Conservation (phyloP, 2,329 filamentous ascomycete genomes). For the Leptographium radiaticola region DNA sequence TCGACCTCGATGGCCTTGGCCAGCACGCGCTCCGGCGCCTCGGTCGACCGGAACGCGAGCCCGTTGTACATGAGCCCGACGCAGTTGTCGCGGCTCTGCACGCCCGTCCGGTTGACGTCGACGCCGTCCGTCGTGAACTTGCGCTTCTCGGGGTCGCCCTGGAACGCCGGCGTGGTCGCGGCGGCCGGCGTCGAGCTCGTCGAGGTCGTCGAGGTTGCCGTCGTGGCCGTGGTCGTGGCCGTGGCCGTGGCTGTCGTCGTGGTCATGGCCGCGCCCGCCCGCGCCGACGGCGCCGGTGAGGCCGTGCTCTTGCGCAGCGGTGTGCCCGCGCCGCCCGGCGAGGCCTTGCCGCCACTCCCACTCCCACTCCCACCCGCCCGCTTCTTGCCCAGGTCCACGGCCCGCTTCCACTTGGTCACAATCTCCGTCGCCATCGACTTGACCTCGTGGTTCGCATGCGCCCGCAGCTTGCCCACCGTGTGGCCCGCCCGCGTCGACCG, state of each 20-base stretch:
- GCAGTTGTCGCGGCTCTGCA: slow-evolving; percentile 65
- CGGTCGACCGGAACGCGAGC: slow-evolving; percentile 56
- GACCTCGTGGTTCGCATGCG: slow-evolving; percentile 72
- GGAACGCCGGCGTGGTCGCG: slow-evolving; percentile 38
- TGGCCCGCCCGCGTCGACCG: slow-evolving; percentile 87
- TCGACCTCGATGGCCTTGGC: slow-evolving; percentile 73
- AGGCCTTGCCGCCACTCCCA: slow-evolving; percentile 20
- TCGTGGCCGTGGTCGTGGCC: slow-evolving; percentile 29
- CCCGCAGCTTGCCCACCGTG: slow-evolving; percentile 66
- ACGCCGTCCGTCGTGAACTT: slow-evolving; percentile 73
- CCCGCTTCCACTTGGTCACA: slow-evolving; percentile 75
- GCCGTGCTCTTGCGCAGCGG: slow-evolving; percentile 14
- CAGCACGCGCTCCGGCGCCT: slow-evolving; percentile 58
- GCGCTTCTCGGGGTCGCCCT: slow-evolving; percentile 63
- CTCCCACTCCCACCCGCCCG: slow-evolving; percentile 14
- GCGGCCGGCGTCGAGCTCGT: slow-evolving; percentile 30
- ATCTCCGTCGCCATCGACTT: slow-evolving; percentile 66
- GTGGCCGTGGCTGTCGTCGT: slow-evolving; percentile 30
- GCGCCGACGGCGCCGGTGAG: slow-evolving; percentile 33
- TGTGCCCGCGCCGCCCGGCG: slow-evolving; percentile 22
- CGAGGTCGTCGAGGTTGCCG: not conserved
- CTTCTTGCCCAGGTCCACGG: slow-evolving; percentile 54
- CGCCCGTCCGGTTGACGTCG: slow-evolving; percentile 62
- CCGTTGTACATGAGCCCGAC: slow-evolving; percentile 92
- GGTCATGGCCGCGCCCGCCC: slow-evolving; percentile 23